Evolutionary conservation across 2,329 filamentous ascomycete genomes (phyloP).

Genomic region (Fusarium euwallaceae): DNA sequence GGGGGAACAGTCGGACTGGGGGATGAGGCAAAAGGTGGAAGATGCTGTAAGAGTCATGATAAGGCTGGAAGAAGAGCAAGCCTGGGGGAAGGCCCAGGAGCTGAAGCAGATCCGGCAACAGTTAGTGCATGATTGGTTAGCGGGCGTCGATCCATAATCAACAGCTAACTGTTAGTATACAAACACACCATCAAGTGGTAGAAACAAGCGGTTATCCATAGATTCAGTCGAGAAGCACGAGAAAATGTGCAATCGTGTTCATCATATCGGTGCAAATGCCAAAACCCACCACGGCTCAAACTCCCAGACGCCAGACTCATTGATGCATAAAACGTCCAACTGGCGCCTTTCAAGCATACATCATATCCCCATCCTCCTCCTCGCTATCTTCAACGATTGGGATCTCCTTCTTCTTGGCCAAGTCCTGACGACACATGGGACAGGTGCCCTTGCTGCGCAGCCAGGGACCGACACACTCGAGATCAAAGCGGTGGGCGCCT

Average conservation of each 20-base stretch:
- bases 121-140: neutral
- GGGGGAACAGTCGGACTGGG: constrained; percentile 25
- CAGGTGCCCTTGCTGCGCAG: constrained; percentile 73
- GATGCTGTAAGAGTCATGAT: constrained; percentile 40
- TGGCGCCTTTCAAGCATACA: constrained; percentile 51
- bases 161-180: neutral
- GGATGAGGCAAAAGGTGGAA: constrained; percentile 40
- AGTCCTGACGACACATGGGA: constrained; percentile 72
- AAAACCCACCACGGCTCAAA: constrained; percentile 34
- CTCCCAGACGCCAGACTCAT: constrained; percentile 47
- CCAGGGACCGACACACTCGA: constrained; percentile 78
- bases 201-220: neutral
- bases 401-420: constrained; percentile 67
- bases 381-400: constrained; percentile 61
- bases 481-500: constrained; percentile 69
- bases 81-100: too few species aligned
- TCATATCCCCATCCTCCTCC: constrained; percentile 66
- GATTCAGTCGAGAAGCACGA: neutral
- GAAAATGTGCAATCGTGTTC: constrained; percentile 1
- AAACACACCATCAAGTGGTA: neutral
- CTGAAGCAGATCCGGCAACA: neutral
- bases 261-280: constrained; percentile 23
- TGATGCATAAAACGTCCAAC: constrained; percentile 29
- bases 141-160: neutral
- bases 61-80: constrained; percentile 27